Evolutionary conservation across 768 basidiomycete species (phyloP).

Genomic region (Suillus weaverae): DNA sequence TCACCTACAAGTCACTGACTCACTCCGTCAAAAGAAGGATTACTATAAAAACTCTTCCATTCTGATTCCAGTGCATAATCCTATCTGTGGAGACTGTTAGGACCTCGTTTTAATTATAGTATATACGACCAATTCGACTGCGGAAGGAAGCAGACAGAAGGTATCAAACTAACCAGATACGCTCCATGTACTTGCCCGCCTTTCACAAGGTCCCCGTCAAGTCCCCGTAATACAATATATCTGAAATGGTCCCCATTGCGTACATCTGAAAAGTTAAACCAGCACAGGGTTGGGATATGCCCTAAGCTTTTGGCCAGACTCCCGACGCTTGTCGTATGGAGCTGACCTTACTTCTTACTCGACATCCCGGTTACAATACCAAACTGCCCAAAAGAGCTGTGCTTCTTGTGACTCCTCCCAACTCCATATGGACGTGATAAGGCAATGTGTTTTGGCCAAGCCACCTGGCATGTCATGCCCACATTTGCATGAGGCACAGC

Average conservation of each 20-base stretch:
- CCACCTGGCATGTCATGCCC: neutral
- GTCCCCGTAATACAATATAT: slow-evolving; percentile 5
- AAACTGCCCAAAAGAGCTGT: neutral
- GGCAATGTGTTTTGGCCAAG: neutral
- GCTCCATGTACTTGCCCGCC: neutral
- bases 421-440: neutral
- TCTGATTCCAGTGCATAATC: neutral
- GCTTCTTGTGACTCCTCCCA: neutral
- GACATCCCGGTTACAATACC: neutral
- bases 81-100: slow-evolving; percentile 2
- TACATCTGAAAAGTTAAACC: neutral
- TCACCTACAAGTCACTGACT: neutral
- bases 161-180: neutral
- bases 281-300: neutral
- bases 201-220: slow-evolving; percentile 4
- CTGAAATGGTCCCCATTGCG: neutral
- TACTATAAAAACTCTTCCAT: neutral
- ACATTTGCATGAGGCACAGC: neutral
- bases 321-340: neutral
- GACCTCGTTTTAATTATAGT: neutral
- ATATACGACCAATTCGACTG: neutral
- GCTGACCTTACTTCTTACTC: neutral
- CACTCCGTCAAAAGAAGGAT: neutral
- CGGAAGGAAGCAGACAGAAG: neutral
- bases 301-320: neutral